Percentiles rank a stretch among this genome's conserved stretches.
Conservation (phyloP, 1,284 basidiomycete species). For the Trametes polyzona region DNA sequence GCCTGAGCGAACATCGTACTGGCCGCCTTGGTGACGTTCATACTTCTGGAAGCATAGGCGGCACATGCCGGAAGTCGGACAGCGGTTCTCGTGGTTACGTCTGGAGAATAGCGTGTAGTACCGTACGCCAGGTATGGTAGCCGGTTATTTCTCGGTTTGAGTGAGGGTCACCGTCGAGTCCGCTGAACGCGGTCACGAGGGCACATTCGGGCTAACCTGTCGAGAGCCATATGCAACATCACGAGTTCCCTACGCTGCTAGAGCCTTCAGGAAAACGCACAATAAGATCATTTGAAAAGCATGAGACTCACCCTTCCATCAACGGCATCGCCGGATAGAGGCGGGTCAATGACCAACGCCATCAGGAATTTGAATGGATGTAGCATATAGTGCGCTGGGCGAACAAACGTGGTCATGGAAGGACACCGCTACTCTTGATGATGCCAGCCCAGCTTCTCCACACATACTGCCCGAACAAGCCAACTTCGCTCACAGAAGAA, state of each 20-base stretch:
- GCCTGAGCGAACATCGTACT: background rate
- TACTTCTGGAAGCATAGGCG: constrained; percentile 1
- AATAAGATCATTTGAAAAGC: too few relatives aligned
- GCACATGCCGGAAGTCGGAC: background rate
- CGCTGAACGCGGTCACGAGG: background rate
- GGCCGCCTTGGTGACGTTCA: background rate
- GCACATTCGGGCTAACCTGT: background rate
- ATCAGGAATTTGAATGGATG: background rate
- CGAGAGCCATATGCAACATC: too few relatives aligned
- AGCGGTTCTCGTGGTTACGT: constrained; percentile 12
- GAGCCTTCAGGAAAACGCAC: too few relatives aligned
- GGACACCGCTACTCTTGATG: constrained; percentile 60
- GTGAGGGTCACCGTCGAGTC: background rate
- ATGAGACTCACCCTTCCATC: too few relatives aligned
- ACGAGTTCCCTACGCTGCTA: too few relatives aligned
- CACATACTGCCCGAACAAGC: constrained; percentile 61
- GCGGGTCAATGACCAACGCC: too few relatives aligned
- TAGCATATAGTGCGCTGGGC: too few relatives aligned
- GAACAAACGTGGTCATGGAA: constrained; percentile 32
- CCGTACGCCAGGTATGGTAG: background rate
- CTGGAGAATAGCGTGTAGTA: background rate
- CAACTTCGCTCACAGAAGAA: constrained; percentile 50
- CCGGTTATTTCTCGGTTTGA: constrained; percentile 16
- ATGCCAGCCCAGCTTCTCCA: constrained; percentile 71
- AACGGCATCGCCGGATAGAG: too few relatives aligned